Conservation (phyloP, 2,329 filamentous ascomycete genomes). For the Aspergillus flavus region DNA sequence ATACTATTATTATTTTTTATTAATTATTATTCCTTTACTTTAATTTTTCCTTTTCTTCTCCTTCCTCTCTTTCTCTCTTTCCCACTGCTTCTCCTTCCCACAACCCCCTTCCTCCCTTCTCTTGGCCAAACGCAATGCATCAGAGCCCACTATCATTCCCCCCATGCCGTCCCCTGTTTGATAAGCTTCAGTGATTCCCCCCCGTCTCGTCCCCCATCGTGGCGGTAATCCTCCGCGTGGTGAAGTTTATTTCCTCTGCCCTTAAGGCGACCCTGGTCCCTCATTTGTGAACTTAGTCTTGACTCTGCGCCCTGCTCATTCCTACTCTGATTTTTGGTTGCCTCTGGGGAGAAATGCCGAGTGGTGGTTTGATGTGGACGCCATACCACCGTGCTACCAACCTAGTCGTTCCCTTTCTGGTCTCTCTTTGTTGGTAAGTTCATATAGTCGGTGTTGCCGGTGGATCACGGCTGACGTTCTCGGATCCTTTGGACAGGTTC, state of each 20-base stretch:
- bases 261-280: not conserved
- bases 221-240: slow-evolving; percentile 3
- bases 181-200: slow-evolving; percentile 10
- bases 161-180: slow-evolving; percentile 3
- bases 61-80: not conserved
- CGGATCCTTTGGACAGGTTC: not conserved
- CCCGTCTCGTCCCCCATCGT: slow-evolving; percentile 1
- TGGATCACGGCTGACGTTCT: not conserved
- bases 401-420: not conserved
- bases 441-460: not conserved
- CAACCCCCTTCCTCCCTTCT: not conserved
- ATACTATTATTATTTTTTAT: slow-evolving; percentile 2
- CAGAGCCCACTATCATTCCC: not conserved
- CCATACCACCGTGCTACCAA: not conserved
- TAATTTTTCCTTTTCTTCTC: slow-evolving; percentile 6
- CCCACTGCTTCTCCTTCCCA: not conserved
- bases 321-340: not conserved
- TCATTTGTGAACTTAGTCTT: not conserved
- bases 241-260: not conserved
- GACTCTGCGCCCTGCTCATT: not conserved
- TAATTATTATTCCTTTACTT: slow-evolving; percentile 6
- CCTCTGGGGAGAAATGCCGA: not conserved
- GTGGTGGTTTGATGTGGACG: not conserved
- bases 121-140: slow-evolving; percentile 5
- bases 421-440: not conserved